A percentile compares a stretch with the other conserved stretches of the same genome.
Conservation (phyloP, 805 yeast genomes). For the Ogataea allantospora region DNA sequence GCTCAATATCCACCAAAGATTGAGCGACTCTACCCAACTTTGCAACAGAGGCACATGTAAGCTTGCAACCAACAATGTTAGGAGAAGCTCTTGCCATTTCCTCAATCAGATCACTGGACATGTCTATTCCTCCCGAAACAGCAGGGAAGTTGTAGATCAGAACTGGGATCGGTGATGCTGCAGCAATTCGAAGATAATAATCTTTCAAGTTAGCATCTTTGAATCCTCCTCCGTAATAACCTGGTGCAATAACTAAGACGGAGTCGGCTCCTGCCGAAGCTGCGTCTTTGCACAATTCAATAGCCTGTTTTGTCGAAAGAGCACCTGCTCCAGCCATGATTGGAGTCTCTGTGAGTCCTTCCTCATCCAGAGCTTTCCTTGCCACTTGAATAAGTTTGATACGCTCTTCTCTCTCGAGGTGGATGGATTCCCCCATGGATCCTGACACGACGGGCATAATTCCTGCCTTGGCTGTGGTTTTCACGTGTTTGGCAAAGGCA, state of each 20-base stretch:
- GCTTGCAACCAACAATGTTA: constrained; percentile 17
- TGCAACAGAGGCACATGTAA: constrained; percentile 19
- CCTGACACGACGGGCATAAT: constrained; percentile 37
- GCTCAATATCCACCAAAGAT: constrained; percentile 1
- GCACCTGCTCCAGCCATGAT: constrained; percentile 37
- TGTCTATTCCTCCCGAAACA: constrained; percentile 34
- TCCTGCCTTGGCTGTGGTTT: constrained; percentile 20
- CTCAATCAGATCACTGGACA: constrained; percentile 15
- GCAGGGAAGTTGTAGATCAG: constrained; percentile 40
- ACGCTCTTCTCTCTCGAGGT: constrained; percentile 35
- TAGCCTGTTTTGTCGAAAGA: constrained; percentile 28
- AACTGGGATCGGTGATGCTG: constrained; percentile 35
- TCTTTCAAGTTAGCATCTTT: constrained; percentile 33
- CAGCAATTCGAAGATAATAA: constrained; percentile 34
- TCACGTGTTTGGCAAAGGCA: constrained; percentile 20
- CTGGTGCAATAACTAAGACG: constrained; percentile 35
- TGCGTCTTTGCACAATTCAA: constrained; percentile 28
- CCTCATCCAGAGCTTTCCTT: constrained; percentile 34
- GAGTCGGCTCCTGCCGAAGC: constrained; percentile 37
- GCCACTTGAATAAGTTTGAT: constrained; percentile 29
- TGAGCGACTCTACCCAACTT: constrained; percentile 19
- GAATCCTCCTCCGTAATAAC: constrained; percentile 36
- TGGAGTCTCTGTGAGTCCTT: constrained; percentile 24
- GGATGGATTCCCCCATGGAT: constrained; percentile 41
- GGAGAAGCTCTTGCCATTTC: constrained; percentile 10